Evolutionary conservation across 805 yeast species (phyloP).

Genomic region (Hemisphaericaspora nanyangensis): DNA sequence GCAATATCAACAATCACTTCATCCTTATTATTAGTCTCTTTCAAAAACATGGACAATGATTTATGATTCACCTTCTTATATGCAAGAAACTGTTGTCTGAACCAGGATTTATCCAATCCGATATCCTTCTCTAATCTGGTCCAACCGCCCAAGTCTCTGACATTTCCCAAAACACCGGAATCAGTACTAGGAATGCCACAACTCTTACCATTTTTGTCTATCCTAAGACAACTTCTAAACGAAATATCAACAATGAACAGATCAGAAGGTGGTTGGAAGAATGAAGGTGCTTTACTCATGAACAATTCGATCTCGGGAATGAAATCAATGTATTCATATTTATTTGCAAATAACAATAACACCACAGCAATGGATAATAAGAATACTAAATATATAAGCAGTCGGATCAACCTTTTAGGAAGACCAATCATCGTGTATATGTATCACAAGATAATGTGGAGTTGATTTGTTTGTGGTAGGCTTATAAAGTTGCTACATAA

Average conservation of each 20-base stretch:
- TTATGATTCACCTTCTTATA: conserved; percentile 22
- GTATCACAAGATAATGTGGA: too few species aligned
- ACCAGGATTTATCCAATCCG: conserved; percentile 42
- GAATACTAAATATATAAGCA: conserved; percentile 17
- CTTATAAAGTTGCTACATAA: too few species aligned
- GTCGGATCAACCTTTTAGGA: conserved; percentile 30
- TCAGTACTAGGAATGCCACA: conserved; percentile 25
- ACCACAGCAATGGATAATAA: conserved; percentile 16
- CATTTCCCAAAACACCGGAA: conserved; percentile 24
- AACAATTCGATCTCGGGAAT: conserved; percentile 20
- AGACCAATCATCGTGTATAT: conserved; percentile 20
- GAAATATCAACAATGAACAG: conserved; percentile 39
- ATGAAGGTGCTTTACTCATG: conserved; percentile 28
- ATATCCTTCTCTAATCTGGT: conserved; percentile 45
- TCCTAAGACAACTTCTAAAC: conserved; percentile 26
- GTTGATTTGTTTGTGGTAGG: too few species aligned
- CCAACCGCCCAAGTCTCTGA: conserved; percentile 34
- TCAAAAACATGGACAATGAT: conserved; percentile 12
- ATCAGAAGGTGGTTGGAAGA: conserved; percentile 40
- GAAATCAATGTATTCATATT: conserved; percentile 27
- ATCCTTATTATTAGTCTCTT: conserved; percentile 2
- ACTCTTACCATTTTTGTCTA: conserved; percentile 14
- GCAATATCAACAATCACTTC: conserved; percentile 39
- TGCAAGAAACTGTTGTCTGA: conserved; percentile 36
- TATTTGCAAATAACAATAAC: conserved; percentile 36